Base-by-base conservation (phyloP, 73 alveolate species). In the Stentor coeruleus region DNA sequence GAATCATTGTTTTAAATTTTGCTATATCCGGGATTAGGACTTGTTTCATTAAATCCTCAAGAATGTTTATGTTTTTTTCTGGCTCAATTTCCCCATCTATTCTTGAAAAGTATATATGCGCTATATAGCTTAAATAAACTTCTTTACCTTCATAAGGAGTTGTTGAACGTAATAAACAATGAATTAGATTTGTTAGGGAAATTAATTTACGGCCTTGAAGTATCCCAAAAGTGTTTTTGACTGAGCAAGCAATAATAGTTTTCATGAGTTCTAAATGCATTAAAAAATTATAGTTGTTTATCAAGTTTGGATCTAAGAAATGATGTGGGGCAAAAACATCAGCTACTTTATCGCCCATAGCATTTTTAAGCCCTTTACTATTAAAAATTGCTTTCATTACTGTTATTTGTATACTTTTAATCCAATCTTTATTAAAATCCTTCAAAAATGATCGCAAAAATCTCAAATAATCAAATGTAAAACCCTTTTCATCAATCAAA, bases 171-270 rank as follows among this genome's bases (percentile, higher is more conserved):
- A 20, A 20, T 26, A 66, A 66, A 33, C 37, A 66, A 20, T 66
- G n/a, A 28, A 14, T 66, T 33, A 66, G 33, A 31, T 40, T 66
- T 20, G n/a, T 66, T 26, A 66, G 33, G 33, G 79, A 28, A 1
- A 66, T 20, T 0, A 66, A 31, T 33, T 66, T 66, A 14, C 79
- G 36, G 0, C 79, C 79, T 66, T 66, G 79, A 31, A 66, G 79
- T 20, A 66, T 66, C 0, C 79, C 79, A 2, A 66, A 66, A 20
- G 40, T 66, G 39, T 66, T 66, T 11, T 33, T 66, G 1, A 33
- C 37, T 66, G 79, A 20, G 79, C 79, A 66, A 31, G 37, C 41
- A 0, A 31, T 66, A 1, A 66, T 33, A 20, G n/a, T 11, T 66
- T 33, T 20, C 36, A 66, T 20, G 2, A 31, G 49, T 33, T 66